Percentiles rank a stretch among this genome's conserved stretches.
Conservation (phyloP, 2,329 filamentous ascomycete genomes). For the Epichloe uncinata region DNA sequence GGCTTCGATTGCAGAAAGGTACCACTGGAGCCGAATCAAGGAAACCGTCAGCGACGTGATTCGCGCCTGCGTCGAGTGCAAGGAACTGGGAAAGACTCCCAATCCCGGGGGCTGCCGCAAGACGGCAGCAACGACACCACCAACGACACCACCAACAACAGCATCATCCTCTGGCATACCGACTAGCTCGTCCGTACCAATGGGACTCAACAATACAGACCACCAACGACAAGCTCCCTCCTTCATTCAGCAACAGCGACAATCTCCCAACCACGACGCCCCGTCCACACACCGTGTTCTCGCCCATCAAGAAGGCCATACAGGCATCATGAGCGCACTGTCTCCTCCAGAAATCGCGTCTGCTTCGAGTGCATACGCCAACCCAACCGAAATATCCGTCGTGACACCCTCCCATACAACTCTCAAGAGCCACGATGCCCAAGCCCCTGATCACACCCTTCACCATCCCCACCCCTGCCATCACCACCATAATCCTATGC, state of each 20-base stretch:
- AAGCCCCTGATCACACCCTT: background rate
- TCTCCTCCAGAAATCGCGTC: slow-evolving; percentile 13
- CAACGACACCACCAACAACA: background rate
- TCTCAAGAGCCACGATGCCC: background rate
- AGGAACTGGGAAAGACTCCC: slow-evolving; percentile 54
- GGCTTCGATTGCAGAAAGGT: slow-evolving; percentile 81
- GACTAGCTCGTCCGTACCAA: background rate
- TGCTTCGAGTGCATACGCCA: slow-evolving; percentile 29
- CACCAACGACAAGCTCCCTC: background rate
- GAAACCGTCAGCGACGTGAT: slow-evolving; percentile 94
- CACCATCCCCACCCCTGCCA: slow-evolving; percentile 9
- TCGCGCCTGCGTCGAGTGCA: slow-evolving; percentile 80
- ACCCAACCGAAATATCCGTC: slow-evolving; percentile 35
- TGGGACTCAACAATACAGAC: background rate
- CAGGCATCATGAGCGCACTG: slow-evolving; percentile 14
- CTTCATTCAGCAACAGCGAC: background rate
- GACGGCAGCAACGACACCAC: background rate
- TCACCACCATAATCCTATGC: slow-evolving; percentile 22
- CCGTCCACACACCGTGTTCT: slow-evolving; percentile 14
- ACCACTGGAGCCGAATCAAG: slow-evolving; percentile 97
- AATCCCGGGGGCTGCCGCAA: slow-evolving; percentile 15
- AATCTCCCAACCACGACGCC: slow-evolving; percentile 6
- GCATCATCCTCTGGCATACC: background rate
- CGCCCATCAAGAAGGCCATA: slow-evolving; percentile 19
- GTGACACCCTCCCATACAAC: slow-evolving; percentile 7